Percentiles rank a stretch among this genome's conserved stretches.
These are phyloP conservation scores for Sporothrix euskadiensis DNA, from an alignment of 2,329 filamentous ascomycete species.

Conservation along the genomic window DNA sequence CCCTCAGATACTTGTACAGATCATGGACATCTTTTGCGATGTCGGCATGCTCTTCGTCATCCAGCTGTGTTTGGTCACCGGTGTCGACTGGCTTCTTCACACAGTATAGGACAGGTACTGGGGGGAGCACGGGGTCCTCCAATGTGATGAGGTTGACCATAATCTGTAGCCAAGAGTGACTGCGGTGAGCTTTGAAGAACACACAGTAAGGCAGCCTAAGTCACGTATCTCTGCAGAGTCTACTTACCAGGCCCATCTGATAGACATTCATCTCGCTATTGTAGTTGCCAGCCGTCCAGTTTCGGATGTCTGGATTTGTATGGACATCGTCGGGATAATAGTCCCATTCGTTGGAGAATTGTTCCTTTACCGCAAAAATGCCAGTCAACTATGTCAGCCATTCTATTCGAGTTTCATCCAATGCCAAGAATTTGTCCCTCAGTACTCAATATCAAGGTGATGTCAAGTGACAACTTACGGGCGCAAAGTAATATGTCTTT, in stretches of 20 bases:
- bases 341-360: conserved; percentile 30
- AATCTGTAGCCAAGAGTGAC: neutral
- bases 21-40: neutral
- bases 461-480: neutral
- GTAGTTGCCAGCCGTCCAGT: conserved; percentile 25
- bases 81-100: neutral
- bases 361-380: neutral
- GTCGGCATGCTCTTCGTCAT: neutral
- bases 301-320: neutral
- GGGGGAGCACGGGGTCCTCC: neutral
- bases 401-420: no score
- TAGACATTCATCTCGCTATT: conserved; percentile 20
- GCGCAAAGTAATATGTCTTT: neutral
- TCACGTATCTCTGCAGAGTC: neutral
- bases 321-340: neutral
- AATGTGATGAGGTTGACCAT: conserved; percentile 12
- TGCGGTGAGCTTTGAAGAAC: neutral
- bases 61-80: no score
- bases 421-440: no score
- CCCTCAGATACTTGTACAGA: neutral
- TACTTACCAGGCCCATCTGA: conserved; percentile 27
- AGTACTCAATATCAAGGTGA: no score
- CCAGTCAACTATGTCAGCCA: neutral
- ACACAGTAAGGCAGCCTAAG: no score
- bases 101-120: conserved; percentile 18